Conservation (phyloP, 78 protist genomes). For the Guillardia theta region DNA sequence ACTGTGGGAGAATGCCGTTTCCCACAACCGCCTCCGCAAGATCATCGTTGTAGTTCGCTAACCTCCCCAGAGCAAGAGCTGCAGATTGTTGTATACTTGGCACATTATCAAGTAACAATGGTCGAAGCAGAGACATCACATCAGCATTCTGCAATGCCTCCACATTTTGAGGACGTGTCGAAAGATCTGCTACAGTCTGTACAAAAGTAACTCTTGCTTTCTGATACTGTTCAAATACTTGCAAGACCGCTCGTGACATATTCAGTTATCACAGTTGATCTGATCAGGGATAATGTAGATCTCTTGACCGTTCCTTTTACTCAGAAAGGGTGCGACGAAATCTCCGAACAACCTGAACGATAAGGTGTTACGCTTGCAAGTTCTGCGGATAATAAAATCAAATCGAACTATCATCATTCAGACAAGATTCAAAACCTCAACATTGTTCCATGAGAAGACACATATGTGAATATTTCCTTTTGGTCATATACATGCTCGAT, state of each 20-base stretch:
- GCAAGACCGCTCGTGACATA: slow-evolving; percentile 64
- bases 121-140: slow-evolving; percentile 82
- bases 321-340: too few species aligned
- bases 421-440: too few species aligned
- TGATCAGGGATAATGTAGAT: too few species aligned
- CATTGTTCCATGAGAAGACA: too few species aligned
- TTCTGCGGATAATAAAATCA: too few species aligned
- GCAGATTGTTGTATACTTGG: slow-evolving; percentile 79
- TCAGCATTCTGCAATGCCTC: slow-evolving; percentile 79
- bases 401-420: too few species aligned
- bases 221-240: slow-evolving; percentile 83
- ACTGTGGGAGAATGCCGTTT: slow-evolving; percentile 83
- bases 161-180: slow-evolving; percentile 80
- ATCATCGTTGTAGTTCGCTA: slow-evolving; percentile 83
- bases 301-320: too few species aligned
- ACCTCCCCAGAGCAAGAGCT: slow-evolving; percentile 81
- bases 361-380: too few species aligned
- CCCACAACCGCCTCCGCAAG: slow-evolving; percentile 86
- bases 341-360: too few species aligned
- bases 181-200: slow-evolving; percentile 85
- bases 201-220: slow-evolving; percentile 78
- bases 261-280: too few species aligned
- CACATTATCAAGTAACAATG: slow-evolving; percentile 84
- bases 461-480: too few species aligned
- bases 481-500: too few species aligned